These are phyloP conservation scores for Calvatia gigantea DNA, from an alignment of 768 basidiomycete genomes.

Conservation along the genomic window DNA sequence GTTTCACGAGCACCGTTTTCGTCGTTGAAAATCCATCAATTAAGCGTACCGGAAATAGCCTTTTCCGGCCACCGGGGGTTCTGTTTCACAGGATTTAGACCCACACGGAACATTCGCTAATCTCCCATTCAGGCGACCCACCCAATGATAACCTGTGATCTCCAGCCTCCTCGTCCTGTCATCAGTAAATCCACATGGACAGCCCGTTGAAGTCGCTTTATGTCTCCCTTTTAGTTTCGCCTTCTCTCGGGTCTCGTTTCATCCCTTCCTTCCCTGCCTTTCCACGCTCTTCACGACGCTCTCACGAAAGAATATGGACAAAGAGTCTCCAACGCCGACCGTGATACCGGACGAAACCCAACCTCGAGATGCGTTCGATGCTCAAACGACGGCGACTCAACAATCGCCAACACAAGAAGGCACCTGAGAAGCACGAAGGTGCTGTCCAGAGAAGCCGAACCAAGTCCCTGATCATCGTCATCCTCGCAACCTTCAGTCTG, in stretches of 20 bases:
- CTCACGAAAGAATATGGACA: not conserved
- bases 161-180: not conserved
- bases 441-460: not conserved
- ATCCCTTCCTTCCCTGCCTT: not conserved
- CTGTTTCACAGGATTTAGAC: not conserved
- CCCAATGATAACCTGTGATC: not conserved
- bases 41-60: not conserved
- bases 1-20: not conserved
- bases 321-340: not conserved
- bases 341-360: not conserved
- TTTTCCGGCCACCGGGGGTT: not conserved
- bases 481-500: conserved; percentile 38
- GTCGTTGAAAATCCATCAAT: not conserved
- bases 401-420: not conserved
- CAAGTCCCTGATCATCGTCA: conserved; percentile 20
- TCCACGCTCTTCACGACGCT: not conserved
- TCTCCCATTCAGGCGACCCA: not conserved
- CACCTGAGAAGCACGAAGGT: not conserved
- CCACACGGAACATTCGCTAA: not conserved
- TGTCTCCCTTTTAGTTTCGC: not conserved
- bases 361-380: not conserved
- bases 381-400: not conserved
- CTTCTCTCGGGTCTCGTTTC: not conserved
- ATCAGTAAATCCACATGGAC: not conserved
- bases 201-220: not conserved